phyloP scores from a whole-genome alignment of 495 filamentous ascomycete genomes.

The Aspergillus diversus region DNA sequence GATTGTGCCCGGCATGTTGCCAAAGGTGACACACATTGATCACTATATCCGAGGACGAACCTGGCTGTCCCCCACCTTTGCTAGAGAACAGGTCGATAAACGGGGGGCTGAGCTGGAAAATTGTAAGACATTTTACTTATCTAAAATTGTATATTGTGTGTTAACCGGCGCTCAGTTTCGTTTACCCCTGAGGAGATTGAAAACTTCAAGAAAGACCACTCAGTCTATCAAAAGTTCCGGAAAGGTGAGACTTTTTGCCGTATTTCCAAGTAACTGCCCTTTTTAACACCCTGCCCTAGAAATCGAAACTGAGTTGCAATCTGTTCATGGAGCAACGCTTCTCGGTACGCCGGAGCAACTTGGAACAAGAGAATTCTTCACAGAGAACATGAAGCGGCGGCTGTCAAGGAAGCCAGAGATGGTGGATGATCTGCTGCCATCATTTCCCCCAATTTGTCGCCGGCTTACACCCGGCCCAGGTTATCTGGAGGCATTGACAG shows the following conservation, averaged over 20 bases:
- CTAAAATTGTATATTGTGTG: background rate
- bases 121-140: conserved; percentile 27
- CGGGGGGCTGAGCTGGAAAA: conserved; percentile 35
- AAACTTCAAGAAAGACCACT: conserved; percentile 47
- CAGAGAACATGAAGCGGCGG: conserved; percentile 46
- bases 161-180: conserved; percentile 22
- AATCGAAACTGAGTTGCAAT: conserved; percentile 53
- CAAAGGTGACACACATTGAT: conserved; percentile 50
- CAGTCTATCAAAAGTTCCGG: conserved; percentile 43
- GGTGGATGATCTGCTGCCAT: conserved; percentile 37
- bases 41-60: conserved; percentile 47
- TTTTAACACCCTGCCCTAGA: conserved; percentile 21
- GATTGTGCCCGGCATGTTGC: conserved; percentile 63
- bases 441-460: conserved; percentile 53
- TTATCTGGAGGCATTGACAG: conserved; percentile 52
- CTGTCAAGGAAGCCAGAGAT: conserved; percentile 42
- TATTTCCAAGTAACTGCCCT: background rate
- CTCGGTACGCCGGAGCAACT: conserved; percentile 43
- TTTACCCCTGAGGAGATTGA: conserved; percentile 52
- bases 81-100: conserved; percentile 36
- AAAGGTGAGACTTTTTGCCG: conserved; percentile 34
- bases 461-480: conserved; percentile 55
- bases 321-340: conserved; percentile 44
- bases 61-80: conserved; percentile 50
- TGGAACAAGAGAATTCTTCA: conserved; percentile 37